phyloP scores from a whole-genome alignment of 108 stramenopile genomes.

The Nitzschia sp. region DNA sequence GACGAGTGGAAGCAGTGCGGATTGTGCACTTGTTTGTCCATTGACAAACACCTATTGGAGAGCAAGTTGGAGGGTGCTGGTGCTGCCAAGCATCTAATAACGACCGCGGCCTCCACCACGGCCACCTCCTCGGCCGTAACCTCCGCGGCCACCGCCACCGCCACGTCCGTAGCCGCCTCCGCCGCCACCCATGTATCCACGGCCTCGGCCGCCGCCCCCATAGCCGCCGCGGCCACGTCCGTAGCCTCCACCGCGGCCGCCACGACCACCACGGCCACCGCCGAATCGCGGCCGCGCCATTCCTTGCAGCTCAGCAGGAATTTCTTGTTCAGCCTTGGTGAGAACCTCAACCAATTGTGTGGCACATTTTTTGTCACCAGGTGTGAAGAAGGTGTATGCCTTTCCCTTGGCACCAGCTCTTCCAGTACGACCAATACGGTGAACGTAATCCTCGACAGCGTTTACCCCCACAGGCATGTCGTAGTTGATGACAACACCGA shows the following conservation, averaged over 20 bases:
- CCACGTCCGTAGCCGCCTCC: constrained; percentile 40
- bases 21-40: too few relatives aligned
- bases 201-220: constrained; percentile 61
- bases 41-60: too few relatives aligned
- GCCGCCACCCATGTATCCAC: constrained; percentile 45
- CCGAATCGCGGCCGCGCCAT: constrained; percentile 70
- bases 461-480: constrained; percentile 92
- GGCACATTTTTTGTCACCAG: constrained; percentile 78
- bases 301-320: constrained; percentile 72
- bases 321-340: constrained; percentile 76
- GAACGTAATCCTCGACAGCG: constrained; percentile 90
- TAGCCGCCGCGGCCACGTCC: constrained; percentile 43
- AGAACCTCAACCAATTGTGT: constrained; percentile 80
- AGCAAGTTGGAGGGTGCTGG: too few relatives aligned
- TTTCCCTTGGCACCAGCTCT: constrained; percentile 91
- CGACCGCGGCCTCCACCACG: constrained; percentile 20
- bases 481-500: constrained; percentile 95
- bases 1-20: too few relatives aligned
- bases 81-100: constrained; percentile 1
- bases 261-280: constrained; percentile 59
- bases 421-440: constrained; percentile 94
- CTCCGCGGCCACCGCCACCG: constrained; percentile 40
- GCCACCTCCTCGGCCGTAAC: constrained; percentile 28
- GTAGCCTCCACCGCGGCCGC: constrained; percentile 43
- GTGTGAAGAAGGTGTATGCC: constrained; percentile 91